Conservation (phyloP, 2,329 filamentous ascomycete genomes). For the Talaromyces verruculosus region DNA sequence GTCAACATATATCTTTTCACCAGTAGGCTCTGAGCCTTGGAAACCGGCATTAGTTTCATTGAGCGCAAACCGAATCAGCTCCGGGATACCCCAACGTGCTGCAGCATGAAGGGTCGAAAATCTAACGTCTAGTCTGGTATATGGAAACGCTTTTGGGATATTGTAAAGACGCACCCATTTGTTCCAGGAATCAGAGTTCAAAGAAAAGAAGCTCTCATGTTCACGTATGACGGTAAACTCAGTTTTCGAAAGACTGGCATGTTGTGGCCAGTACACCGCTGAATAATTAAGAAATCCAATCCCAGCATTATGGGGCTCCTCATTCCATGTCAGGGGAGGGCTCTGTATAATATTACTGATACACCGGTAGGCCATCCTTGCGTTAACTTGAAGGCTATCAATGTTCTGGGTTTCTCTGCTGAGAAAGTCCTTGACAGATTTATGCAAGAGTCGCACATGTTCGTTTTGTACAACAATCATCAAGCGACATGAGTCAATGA, state of each 20-base stretch:
- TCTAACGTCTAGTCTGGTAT: background rate
- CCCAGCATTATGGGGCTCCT: background rate
- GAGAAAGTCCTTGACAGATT: constrained; percentile 24
- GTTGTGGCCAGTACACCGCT: background rate
- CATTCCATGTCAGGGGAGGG: background rate
- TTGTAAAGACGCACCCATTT: background rate
- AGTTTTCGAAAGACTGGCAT: background rate
- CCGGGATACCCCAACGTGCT: background rate
- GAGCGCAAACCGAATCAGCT: background rate
- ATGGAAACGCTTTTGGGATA: background rate
- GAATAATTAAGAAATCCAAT: background rate
- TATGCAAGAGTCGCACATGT: constrained; percentile 22
- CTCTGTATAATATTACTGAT: background rate
- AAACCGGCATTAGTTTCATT: background rate
- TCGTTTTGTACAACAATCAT: constrained; percentile 23
- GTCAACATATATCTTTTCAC: background rate
- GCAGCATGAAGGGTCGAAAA: background rate
- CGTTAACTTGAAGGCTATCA: background rate
- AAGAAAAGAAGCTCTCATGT: background rate
- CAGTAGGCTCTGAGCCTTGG: background rate
- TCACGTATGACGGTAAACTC: background rate
- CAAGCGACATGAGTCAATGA: constrained; percentile 22
- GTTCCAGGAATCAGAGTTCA: background rate
- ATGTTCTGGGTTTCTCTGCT: background rate
- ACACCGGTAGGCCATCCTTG: background rate